Base-by-base conservation (phyloP, 2,329 filamentous ascomycete genomes). In the Trichophyton benhamiae region DNA sequence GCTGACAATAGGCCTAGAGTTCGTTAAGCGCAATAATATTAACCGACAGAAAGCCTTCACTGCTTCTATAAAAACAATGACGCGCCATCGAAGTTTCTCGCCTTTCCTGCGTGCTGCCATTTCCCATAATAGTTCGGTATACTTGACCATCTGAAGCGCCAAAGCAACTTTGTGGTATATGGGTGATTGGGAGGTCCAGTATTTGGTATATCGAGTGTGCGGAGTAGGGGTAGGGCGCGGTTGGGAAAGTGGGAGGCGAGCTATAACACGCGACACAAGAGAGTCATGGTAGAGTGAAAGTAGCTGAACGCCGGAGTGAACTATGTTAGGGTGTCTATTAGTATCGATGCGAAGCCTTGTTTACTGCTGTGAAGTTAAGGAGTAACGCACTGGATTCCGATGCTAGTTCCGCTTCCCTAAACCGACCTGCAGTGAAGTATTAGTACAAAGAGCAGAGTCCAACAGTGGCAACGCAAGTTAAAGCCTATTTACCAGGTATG, bases 61-160 rank as follows among this genome's bases (percentile, higher is more conserved):
- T 0, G 84, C 81, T 75, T 99, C 94, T 22, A 99, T 79, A 2
- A 95, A 71, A 9, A 97, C 85, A 4, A 97, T 84, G 0, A 95
- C 84, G 59, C 89, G 85, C 94, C 94, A 99, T 33, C 91, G 84
- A 27, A 87, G 76, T 69, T 83, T 85, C 73, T 95, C 83, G 52
- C 87, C 91, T 64, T 86, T 86, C 57, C 92, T 83, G 75, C 95
- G 95, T 30, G 91, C 91, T 30, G 88, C 84, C 94, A 99, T 99
- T 73, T 99, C 94, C 82, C 92, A 94, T n/a, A 99, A 77, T 33
- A 99, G 79, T 76, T 99, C 90, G 0, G 91, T 96, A 71, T 97
- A 97, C 67, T 94, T 88, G 27, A 96, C 88, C 76, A 95, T 87
- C 72, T 95, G 90, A 57, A 99, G 78, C 3, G 91, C 78, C 65